Evolutionary conservation across 768 basidiomycete species (phyloP).

Genomic region (Suillus decipiens): DNA sequence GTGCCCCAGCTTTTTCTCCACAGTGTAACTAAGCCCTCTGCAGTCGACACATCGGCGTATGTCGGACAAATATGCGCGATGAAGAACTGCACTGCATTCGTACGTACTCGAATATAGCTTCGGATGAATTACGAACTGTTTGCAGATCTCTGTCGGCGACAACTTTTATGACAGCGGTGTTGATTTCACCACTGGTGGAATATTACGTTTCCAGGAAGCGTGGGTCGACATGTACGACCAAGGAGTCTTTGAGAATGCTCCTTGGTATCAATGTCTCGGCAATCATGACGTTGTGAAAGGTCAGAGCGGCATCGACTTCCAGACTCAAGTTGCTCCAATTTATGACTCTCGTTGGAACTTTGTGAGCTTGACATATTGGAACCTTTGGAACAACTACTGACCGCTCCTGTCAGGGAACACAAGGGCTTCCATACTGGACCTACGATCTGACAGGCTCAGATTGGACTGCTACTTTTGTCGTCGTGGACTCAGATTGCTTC

Average conservation of each 20-base stretch:
- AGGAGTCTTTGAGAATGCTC: background rate
- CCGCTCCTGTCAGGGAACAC: background rate
- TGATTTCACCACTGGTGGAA: slow-evolving; percentile 4
- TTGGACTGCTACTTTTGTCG: slow-evolving; percentile 5
- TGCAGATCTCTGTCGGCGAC: background rate
- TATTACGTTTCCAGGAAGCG: slow-evolving; percentile 6
- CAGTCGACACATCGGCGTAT: slow-evolving; percentile 2
- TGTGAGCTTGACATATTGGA: background rate
- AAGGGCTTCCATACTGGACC: slow-evolving; percentile 5
- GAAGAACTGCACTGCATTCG: slow-evolving; percentile 5
- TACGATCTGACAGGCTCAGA: slow-evolving; percentile 3
- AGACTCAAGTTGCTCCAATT: slow-evolving; percentile 5
- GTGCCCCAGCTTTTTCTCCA: background rate
- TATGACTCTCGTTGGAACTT: slow-evolving; percentile 5
- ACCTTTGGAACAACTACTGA: background rate
- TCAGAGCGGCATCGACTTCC: slow-evolving; percentile 6
- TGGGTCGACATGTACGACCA: slow-evolving; percentile 1
- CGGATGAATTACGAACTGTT: background rate
- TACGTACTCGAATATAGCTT: background rate
- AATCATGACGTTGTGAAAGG: slow-evolving; percentile 7
- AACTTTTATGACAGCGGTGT: slow-evolving; percentile 4
- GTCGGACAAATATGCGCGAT: slow-evolving; percentile 2
- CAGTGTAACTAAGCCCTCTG: background rate
- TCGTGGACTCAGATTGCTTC: slow-evolving; percentile 6
- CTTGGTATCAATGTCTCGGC: slow-evolving; percentile 6